Base-by-base conservation (phyloP, 345 rosid genomes). In the Bruguiera parviflora region DNA sequence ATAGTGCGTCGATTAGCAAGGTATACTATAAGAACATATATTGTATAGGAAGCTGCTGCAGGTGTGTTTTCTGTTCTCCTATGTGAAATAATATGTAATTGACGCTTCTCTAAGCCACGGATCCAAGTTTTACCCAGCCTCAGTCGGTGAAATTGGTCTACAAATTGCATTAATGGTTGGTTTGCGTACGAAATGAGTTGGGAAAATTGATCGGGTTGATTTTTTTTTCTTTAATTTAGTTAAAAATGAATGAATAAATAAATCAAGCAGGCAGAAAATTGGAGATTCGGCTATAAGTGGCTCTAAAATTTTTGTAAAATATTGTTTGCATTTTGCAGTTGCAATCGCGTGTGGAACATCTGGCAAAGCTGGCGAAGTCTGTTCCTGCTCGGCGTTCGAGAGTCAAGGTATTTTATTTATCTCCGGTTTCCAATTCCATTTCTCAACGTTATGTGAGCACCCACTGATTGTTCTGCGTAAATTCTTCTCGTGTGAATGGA, bases 331-430 rank as follows among this genome's bases (percentile, higher is more conserved):
- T 68, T 61, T 15, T 68, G n/a, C 67, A 92, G 98, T 79, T 92
- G 78, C 80, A 83, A 70, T 67, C 78, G 39, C 90, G 73, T 49
- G 87, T 89, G 56, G 84, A 83, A 24, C 85, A 65, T 75, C 82
- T 94, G 25, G 56, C 81, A 1, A 71, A 81, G 71, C 73, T 88
- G 57, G 90, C 90, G 8, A 84, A 79, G 67, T 75, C 76, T 33
- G 83, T 69, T 66, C 77, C 89, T 72, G 83, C 66, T 53, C 84
- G 79, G 82, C 96, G 96, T 62, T 77, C 92, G 3, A 87, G 83
- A 90, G 89, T 93, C 78, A 85, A 87, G 92, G 98, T 92, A 25
- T 61, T 65, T 16, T 3, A 22, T 9, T 10, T 6, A 33, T 33
- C 19, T 43, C 35, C 21, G 32, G 49, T 13, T 3, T 43, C 22